Evolutionary conservation across 805 yeast species (phyloP), one percentile per base, ranked within the genome.

Genomic region (Starmerella cellae): DNA sequence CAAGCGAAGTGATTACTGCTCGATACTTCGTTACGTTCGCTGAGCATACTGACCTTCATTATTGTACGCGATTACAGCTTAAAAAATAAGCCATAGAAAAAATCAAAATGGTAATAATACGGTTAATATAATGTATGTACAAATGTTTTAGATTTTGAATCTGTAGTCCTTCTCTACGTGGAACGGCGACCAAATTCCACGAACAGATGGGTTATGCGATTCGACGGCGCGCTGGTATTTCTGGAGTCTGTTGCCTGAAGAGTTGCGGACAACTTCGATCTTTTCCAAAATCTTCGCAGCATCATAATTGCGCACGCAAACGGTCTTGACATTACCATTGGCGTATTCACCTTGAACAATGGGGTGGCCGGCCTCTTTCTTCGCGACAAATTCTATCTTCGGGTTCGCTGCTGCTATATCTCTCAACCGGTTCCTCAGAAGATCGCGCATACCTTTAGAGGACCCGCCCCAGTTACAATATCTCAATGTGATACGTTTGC

Each of bases 101-200:
- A 26, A 26, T 26, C 11, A 29, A 14, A 14, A 29, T 6, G 11
- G 6, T 8, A 29, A 29, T 10, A 29, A 10, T 10, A 29, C 16
- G 6, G 32, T 10, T 29, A 29, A 17, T 10, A 29, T 29, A n/a
- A 29, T 29, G 16, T 29, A 29, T n/a, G 22, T 31, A 31, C 22
- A 18, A 8, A n/a, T 6, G 10, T 14, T 10, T 57, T 59, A 71
- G 31, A 71, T 60, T 54, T 64, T 68, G 59, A 65, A 67, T 57
- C 79, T 68, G 46, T 58, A 65, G 30, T 61, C 59, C 48, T 73
- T 69, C 43, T 70, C 74, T 39, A 73, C 79, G 58, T 87, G 95
- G 67, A 88, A 69, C 45, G 98, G 98, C 36, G 96, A 85, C 98
- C 98, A 91, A 38, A 91, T 71, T 56, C 98, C 98, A 70, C 98